Percentiles rank a stretch among this genome's conserved stretches.
Evolutionary conservation across 345 rosid genomes (phyloP).

Genomic region (Populus tremula): DNA sequence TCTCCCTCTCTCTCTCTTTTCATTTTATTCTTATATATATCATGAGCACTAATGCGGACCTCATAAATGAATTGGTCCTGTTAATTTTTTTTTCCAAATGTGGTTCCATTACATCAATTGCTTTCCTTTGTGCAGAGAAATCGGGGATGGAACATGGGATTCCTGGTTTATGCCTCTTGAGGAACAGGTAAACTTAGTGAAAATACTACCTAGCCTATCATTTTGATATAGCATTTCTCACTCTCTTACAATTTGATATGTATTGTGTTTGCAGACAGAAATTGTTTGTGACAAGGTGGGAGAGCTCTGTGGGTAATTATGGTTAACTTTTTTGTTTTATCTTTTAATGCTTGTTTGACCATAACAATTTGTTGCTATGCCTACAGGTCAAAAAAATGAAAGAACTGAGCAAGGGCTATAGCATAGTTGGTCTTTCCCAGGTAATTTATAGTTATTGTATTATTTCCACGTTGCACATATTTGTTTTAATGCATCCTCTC

Average conservation of each 20-base stretch:
- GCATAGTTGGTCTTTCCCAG: constrained; percentile 92
- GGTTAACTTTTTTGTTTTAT: neutral
- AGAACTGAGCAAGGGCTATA: constrained; percentile 74
- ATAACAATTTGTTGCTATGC: constrained; percentile 19
- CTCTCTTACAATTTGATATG: constrained; percentile 3
- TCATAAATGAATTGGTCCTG: neutral
- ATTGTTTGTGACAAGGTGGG: constrained; percentile 72
- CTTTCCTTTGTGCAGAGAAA: constrained; percentile 52
- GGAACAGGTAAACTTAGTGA: constrained; percentile 46
- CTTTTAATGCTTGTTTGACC: neutral
- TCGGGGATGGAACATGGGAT: constrained; percentile 77
- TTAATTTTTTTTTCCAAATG: neutral
- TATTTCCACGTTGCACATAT: neutral
- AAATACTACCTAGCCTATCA: neutral
- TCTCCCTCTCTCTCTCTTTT: neutral
- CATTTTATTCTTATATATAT: neutral
- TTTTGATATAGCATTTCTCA: neutral
- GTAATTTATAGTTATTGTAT: constrained; percentile 29
- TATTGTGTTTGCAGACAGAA: constrained; percentile 40
- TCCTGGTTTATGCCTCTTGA: constrained; percentile 91
- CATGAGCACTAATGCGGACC: neutral
- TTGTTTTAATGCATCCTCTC: neutral
- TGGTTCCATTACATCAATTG: constrained; percentile 6
- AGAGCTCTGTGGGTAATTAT: constrained; percentile 13
- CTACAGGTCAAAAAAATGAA: constrained; percentile 68